Percentiles rank a stretch among this genome's conserved stretches.
Conservation (phyloP, 139 green algal genomes). For the Micractinium sp. region DNA sequence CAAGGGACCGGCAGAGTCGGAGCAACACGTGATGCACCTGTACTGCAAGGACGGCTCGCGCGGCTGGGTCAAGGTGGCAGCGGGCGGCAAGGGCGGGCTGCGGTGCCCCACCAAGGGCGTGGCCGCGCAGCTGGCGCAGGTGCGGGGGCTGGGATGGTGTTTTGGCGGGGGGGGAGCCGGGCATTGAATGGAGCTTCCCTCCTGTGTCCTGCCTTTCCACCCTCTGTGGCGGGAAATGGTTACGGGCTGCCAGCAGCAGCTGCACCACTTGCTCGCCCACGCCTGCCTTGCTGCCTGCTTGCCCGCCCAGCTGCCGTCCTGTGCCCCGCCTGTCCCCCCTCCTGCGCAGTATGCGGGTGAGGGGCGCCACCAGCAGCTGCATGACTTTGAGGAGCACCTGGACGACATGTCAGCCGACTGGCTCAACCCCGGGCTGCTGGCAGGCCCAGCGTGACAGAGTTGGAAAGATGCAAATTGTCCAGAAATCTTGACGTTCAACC, state of each 20-base stretch:
- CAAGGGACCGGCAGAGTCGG: not conserved
- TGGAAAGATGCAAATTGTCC: no score
- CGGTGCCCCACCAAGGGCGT: slow-evolving; percentile 24
- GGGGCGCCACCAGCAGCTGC: slow-evolving; percentile 40
- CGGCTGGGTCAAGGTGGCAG: slow-evolving; percentile 5
- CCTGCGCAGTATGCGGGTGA: slow-evolving; percentile 2
- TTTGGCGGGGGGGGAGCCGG: not conserved
- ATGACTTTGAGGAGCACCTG: slow-evolving; percentile 60
- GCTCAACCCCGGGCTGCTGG: slow-evolving; percentile 40
- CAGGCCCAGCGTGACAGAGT: not conserved
- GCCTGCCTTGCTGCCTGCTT: not conserved
- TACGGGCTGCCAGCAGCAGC: not conserved
- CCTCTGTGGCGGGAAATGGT: not conserved
- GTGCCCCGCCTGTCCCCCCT: not conserved
- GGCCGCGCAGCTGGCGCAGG: slow-evolving; percentile 28
- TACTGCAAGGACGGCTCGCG: slow-evolving; percentile 28
- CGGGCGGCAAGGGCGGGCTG: not conserved
- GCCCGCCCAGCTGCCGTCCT: not conserved
- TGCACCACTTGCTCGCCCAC: not conserved
- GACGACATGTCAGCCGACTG: slow-evolving; percentile 41
- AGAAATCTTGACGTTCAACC: no score
- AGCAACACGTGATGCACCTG: slow-evolving; percentile 9
- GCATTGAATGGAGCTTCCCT: no score
- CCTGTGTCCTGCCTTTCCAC: no score
- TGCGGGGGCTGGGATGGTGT: not conserved